A percentile compares a stretch with the other conserved stretches of the same genome.
phyloP scores from a whole-genome alignment of 495 filamentous ascomycete genomes.

The Penicillium subrubescens region DNA sequence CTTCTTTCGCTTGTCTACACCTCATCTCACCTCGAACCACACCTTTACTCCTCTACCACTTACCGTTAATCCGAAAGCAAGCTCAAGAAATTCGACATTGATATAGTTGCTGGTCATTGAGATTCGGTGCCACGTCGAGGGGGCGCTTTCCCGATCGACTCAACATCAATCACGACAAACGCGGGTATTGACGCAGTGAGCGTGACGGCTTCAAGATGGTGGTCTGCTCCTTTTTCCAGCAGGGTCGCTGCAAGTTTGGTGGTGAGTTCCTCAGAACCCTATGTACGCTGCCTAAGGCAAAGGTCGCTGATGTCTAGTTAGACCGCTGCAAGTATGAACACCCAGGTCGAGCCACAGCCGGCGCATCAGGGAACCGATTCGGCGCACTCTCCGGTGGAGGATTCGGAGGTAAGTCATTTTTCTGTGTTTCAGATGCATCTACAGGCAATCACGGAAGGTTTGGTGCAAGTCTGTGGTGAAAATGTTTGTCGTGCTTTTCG shows the following conservation, averaged over 20 bases:
- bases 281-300: background rate
- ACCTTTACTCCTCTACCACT: background rate
- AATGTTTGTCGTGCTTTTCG: background rate
- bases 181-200: constrained; percentile 3
- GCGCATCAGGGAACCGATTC: constrained; percentile 46
- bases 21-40: background rate
- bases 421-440: no score
- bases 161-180: constrained; percentile 4
- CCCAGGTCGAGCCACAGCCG: constrained; percentile 37
- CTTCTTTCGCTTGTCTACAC: constrained; percentile 11
- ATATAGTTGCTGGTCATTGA: background rate
- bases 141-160: background rate
- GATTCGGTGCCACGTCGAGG: background rate
- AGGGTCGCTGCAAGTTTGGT: constrained; percentile 74
- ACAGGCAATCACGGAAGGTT: background rate
- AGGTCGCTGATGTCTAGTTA: constrained; percentile 27
- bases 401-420: constrained; percentile 38
- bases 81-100: background rate
- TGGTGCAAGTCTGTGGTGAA: background rate
- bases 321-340: constrained; percentile 60
- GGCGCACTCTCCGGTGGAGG: constrained; percentile 40
- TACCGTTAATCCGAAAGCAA: background rate
- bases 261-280: constrained; percentile 32
- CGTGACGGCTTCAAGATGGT: constrained; percentile 43
- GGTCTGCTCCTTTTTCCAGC: constrained; percentile 72